These are phyloP conservation scores for Apiospora hydei DNA, from an alignment of 2,329 filamentous ascomycete species.

Conservation along the genomic window DNA sequence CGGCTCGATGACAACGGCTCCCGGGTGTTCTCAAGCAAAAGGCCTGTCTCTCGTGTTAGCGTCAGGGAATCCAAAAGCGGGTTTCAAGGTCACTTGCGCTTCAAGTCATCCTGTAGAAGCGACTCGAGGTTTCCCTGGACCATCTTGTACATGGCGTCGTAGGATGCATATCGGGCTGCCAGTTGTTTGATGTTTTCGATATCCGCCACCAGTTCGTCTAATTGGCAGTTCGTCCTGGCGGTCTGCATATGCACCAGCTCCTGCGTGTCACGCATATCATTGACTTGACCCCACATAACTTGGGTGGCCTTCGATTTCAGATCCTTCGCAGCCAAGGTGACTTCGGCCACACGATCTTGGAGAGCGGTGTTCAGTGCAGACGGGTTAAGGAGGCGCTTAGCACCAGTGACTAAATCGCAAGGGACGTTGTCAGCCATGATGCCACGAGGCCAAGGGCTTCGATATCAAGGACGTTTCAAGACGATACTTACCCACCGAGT, in stretches of 20 bases:
- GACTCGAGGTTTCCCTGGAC: not conserved
- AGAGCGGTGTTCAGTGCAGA: not conserved
- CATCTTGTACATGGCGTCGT: not conserved
- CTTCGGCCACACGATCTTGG: not conserved
- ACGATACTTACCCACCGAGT: constrained; percentile 24
- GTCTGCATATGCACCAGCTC: not conserved
- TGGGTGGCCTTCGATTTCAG: not conserved
- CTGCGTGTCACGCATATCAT: not conserved
- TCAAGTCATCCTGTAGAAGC: not conserved
- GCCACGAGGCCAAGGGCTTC: too few species aligned
- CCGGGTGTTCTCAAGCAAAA: not conserved
- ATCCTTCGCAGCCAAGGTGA: not conserved
- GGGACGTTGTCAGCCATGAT: not conserved
- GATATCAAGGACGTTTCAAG: not conserved
- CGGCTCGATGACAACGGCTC: not conserved
- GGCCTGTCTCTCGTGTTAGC: not conserved
- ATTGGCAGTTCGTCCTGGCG: not conserved
- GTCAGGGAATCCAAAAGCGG: not conserved
- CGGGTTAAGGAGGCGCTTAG: not conserved
- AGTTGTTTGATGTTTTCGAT: not conserved
- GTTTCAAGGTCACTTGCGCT: not conserved
- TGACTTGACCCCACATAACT: not conserved
- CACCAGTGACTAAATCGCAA: not conserved
- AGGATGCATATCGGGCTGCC: not conserved
- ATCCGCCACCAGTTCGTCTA: not conserved